Base-by-base conservation (phyloP, 306 rosid species). In the Cicer judaicum region DNA sequence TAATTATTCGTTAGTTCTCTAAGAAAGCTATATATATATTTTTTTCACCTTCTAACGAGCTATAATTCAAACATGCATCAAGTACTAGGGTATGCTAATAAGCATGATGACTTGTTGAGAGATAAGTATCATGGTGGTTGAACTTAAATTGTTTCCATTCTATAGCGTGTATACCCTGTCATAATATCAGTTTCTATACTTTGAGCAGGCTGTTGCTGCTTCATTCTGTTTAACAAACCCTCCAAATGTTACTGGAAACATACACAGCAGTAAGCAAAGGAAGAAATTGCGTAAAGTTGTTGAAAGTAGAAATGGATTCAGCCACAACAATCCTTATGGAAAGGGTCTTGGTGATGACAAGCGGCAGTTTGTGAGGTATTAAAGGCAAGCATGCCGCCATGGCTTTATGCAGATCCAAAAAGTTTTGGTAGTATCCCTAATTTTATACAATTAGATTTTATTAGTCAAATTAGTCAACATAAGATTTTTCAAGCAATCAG, bases 211-310 rank as follows among this genome's bases (percentile, higher is more conserved):
- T 2, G 89, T 93, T 59, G 96, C 91, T 10, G 81, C 81, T 49
- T 93, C 98, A 0, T 93, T 93, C 79, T 87, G 97, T 78, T 89
- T 93, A 69, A 79, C 96, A 24, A 88, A 87, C 78, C 98, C 98
- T 5, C 98, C 98, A 7, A 93, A 89, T 81, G 91, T 93, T 67
- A 88, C 53, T 78, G 38, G 91, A 70, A 88, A 90, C 84, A 75
- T 93, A 70, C 89, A 88, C 81, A 89, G 90, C 80, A 78, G 75
- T 52, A 89, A 89, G 83, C 84, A 87, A 75, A 86, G 94, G 84
- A 86, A 87, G 79, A 89, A 80, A 63, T 54, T 10, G 40, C 91
- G 88, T 6, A 86, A 52, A 38, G 88, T 87, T 42, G 93, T n/a
- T n/a, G n/a, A 93, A 68, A 55, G 83, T 50, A 82, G 88, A 68